These are phyloP conservation scores for Sugiyamaella valdiviana DNA, from an alignment of 805 yeast species.

Conservation along the genomic window DNA sequence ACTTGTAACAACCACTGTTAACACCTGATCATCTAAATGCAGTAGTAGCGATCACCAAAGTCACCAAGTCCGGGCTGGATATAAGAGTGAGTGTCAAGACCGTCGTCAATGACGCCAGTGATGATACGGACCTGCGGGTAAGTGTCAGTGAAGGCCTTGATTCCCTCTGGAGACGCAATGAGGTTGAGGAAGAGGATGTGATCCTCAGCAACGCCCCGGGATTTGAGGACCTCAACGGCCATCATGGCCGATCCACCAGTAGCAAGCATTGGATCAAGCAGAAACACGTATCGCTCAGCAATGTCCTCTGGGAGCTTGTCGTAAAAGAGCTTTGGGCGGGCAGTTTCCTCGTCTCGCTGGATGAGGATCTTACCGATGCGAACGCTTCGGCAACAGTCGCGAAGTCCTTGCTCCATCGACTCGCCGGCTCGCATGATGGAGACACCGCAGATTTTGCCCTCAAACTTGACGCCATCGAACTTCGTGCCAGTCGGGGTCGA, in stretches of 20 bases:
- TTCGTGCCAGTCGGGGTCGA: constrained; percentile 67
- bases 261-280: constrained; percentile 96
- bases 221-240: constrained; percentile 87
- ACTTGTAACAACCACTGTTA: neutral
- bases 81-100: constrained; percentile 75
- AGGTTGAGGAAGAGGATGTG: constrained; percentile 86
- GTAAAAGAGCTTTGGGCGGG: constrained; percentile 83
- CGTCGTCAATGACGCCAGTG: constrained; percentile 89
- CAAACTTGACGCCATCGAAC: constrained; percentile 66
- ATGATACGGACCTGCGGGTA: constrained; percentile 84
- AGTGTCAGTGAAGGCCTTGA: constrained; percentile 63
- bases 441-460: constrained; percentile 96
- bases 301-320: constrained; percentile 94
- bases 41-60: constrained; percentile 96
- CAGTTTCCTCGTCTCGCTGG: constrained; percentile 98
- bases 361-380: constrained; percentile 94
- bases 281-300: constrained; percentile 76
- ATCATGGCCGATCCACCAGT: constrained; percentile 97
- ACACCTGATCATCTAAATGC: constrained; percentile 46
- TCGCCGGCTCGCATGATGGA: constrained; percentile 98
- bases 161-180: constrained; percentile 93
- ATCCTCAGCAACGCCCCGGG: constrained; percentile 81
- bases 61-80: constrained; percentile 96
- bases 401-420: constrained; percentile 95
- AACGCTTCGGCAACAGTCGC: constrained; percentile 96